Percentiles rank a stretch among this genome's conserved stretches.
These are phyloP conservation scores for Penicillium parvum DNA, from an alignment of 495 filamentous ascomycete genomes.

Conservation along the genomic window DNA sequence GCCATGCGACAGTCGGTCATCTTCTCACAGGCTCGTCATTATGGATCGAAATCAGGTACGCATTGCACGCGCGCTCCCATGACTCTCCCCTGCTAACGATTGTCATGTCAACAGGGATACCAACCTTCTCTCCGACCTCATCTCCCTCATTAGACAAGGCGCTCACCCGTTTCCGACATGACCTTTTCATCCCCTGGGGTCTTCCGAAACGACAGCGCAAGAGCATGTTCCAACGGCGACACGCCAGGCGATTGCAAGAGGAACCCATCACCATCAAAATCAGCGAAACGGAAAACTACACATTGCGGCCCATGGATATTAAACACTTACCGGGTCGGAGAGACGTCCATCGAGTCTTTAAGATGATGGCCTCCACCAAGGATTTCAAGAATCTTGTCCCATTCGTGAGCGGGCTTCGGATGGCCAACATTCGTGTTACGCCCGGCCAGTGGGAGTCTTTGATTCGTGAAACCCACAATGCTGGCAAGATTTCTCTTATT, in stretches of 20 bases:
- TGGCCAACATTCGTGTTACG: constrained; percentile 34
- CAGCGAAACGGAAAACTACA: constrained; percentile 50
- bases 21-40: constrained; percentile 32
- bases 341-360: constrained; percentile 24
- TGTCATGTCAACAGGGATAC: constrained; percentile 34
- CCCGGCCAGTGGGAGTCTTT: constrained; percentile 32
- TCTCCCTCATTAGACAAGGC: constrained; percentile 47
- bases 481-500: constrained; percentile 42
- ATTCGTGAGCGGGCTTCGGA: constrained; percentile 53
- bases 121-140: constrained; percentile 47
- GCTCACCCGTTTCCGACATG: constrained; percentile 53
- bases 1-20: constrained; percentile 31
- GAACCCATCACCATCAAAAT: constrained; percentile 61
- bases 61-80: too few relatives aligned
- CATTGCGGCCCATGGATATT: constrained; percentile 48
- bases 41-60: constrained; percentile 33
- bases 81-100: too few relatives aligned
- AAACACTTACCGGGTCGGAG: constrained; percentile 32
- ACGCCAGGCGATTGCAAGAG: constrained; percentile 47
- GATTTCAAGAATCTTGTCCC: constrained; percentile 59
- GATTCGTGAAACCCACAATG: constrained; percentile 33
- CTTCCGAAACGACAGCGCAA: constrained; percentile 52
- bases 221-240: constrained; percentile 48
- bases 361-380: constrained; percentile 49
- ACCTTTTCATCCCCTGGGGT: constrained; percentile 61